These are phyloP conservation scores for Daldinia caldariorum DNA, from an alignment of 495 filamentous ascomycete species.

Conservation along the genomic window DNA sequence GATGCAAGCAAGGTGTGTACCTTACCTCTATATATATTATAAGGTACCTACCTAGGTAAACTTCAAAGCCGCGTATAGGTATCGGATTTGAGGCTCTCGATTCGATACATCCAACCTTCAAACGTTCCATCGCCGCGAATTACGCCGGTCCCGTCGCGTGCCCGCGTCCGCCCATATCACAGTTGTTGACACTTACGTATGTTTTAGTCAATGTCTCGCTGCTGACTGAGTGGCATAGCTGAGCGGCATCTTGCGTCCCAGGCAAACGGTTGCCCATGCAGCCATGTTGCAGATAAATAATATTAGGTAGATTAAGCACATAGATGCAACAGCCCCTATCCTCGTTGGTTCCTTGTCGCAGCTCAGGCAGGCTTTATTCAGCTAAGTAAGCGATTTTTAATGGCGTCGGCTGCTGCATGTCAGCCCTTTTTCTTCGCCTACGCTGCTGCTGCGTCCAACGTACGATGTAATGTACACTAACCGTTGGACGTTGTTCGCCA, in stretches of 20 bases:
- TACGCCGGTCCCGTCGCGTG: slow-evolving; percentile 25
- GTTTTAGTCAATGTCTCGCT: neutral
- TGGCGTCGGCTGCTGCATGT: slow-evolving; percentile 22
- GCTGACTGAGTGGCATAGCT: slow-evolving; percentile 2
- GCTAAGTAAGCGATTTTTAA: slow-evolving; percentile 25
- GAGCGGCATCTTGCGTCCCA: slow-evolving; percentile 22
- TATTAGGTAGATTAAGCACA: slow-evolving; percentile 4
- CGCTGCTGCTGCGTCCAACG: neutral
- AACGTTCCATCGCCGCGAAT: slow-evolving; percentile 26
- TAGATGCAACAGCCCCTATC: neutral
- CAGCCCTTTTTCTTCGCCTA: neutral
- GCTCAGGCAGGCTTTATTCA: slow-evolving; percentile 13
- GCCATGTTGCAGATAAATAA: slow-evolving; percentile 4
- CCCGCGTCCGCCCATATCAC: neutral
- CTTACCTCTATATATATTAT: too few relatives aligned
- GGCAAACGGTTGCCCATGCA: slow-evolving; percentile 2
- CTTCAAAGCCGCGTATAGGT: slow-evolving; percentile 41
- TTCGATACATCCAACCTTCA: slow-evolving; percentile 10
- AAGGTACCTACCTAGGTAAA: too few relatives aligned
- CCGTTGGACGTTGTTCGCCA: slow-evolving; percentile 20
- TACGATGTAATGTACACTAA: slow-evolving; percentile 11
- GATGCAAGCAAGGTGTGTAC: slow-evolving; percentile 25
- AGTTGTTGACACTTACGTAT: neutral
- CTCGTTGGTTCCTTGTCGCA: neutral
- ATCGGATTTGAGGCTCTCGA: slow-evolving; percentile 19